Evolutionary conservation across 345 rosid genomes (phyloP), one percentile per base, ranked within the genome.

Genomic region (Turnera subulata): DNA sequence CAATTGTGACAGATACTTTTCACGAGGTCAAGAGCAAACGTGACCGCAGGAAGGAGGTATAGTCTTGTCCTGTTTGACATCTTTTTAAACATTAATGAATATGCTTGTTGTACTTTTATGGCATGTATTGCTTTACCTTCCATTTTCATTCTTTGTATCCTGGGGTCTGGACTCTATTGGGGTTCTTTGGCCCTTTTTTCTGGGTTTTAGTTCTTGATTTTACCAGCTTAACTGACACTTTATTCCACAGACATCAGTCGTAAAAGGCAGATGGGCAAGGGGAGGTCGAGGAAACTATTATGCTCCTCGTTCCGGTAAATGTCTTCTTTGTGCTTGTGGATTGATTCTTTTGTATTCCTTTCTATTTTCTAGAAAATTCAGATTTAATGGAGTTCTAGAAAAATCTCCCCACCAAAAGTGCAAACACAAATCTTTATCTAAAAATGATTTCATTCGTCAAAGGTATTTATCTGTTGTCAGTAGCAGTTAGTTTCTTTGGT

Each of bases 11-110:
- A 91, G 98, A 91, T 82, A 88, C 98, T 21, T 92, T 88, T 76
- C 98, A 88, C 39, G 91, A 88, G 71, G 98, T 92, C 65, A 83
- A 68, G 73, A 86, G 82, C 59, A 88, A 78, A 59, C 80, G 69
- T 22, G 84, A 84, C 53, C 56, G 76, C 69, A 85, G 61, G 72
- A 88, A 81, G 49, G 88, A 88, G 94, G 96, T 82, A 42, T 42
- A 42, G 4, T 11, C 45, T 54, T 43, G 4, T 33, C 20, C 10
- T 16, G 5, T 33, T 59, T 13, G 0, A 10, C 38, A 10, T 49
- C 16, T 11, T 32, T 47, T 35, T 35, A 10, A 5, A 1, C 8
- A 37, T 1, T 37, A 37, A 1, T 7, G 8, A 13, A 7, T 37
- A 37, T 37, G n/a, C n/a, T n/a, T n/a, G n/a, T n/a, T n/a, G n/a